Evolutionary conservation across 108 stramenopile genomes (phyloP).

Genomic region (Chaetoceros muelleri): DNA sequence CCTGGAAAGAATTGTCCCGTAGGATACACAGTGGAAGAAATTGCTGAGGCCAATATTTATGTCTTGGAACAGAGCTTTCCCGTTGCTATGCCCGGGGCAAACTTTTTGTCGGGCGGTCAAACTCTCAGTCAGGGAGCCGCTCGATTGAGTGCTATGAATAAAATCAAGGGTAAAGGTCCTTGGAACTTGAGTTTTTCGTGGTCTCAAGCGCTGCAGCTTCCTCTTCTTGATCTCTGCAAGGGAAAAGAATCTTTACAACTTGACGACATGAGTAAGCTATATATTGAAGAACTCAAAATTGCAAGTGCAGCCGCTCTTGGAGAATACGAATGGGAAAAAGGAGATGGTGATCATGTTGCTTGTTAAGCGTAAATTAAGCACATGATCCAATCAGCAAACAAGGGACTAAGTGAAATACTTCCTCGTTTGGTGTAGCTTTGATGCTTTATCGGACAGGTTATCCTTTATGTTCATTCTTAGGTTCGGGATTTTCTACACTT

Average conservation of each 20-base stretch:
- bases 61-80: conserved; percentile 78
- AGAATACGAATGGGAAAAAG: conserved; percentile 25
- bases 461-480: too few relatives aligned
- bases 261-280: conserved; percentile 43
- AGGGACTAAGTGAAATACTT: too few relatives aligned
- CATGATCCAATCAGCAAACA: too few relatives aligned
- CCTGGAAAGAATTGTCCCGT: conserved; percentile 62
- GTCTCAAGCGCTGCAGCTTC: conserved; percentile 81
- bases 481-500: too few relatives aligned
- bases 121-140: conserved; percentile 73
- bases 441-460: too few relatives aligned
- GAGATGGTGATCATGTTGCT: neutral
- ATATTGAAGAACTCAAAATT: conserved; percentile 38
- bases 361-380: too few relatives aligned
- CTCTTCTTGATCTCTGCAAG: conserved; percentile 67
- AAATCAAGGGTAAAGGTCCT: conserved; percentile 40
- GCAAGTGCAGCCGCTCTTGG: conserved; percentile 41
- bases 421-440: too few relatives aligned
- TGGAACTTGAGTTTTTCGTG: conserved; percentile 68
- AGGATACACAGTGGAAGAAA: conserved; percentile 52
- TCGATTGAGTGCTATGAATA: conserved; percentile 75
- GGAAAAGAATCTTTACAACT: conserved; percentile 44
- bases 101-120: conserved; percentile 86
- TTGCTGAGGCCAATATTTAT: conserved; percentile 70
- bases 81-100: conserved; percentile 75